Conservation (phyloP, 768 basidiomycete genomes). For the Boletus pseudo-olivaceus region DNA sequence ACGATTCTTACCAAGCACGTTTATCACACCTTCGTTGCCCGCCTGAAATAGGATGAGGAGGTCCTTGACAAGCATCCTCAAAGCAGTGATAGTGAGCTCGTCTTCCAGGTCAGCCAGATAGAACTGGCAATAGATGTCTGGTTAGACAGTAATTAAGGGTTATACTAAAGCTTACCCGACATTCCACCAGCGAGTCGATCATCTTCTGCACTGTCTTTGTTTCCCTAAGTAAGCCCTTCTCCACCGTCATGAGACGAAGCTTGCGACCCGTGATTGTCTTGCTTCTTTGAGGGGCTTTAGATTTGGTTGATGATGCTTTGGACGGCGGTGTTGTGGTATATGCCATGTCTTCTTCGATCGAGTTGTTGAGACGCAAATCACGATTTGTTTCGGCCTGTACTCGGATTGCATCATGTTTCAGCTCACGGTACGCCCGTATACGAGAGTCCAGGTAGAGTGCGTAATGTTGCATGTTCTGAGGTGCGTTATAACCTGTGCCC, state of each 20-base stretch:
- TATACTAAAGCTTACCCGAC: conserved; percentile 57
- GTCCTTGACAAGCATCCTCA: conserved; percentile 95
- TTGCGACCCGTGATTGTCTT: conserved; percentile 83
- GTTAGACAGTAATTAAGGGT: background rate
- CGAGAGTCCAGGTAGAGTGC: conserved; percentile 85
- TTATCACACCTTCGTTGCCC: conserved; percentile 91
- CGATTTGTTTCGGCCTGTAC: conserved; percentile 94
- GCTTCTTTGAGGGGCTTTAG: conserved; percentile 49
- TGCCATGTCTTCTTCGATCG: conserved; percentile 57
- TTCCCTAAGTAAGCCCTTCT: conserved; percentile 92
- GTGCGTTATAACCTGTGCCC: conserved; percentile 71
- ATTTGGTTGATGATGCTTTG: conserved; percentile 31
- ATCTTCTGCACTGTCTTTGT: conserved; percentile 87
- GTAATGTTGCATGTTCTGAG: conserved; percentile 84
- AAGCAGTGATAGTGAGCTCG: conserved; percentile 81
- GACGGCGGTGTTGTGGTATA: conserved; percentile 26
- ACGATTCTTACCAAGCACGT: conserved; percentile 59
- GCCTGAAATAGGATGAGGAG: conserved; percentile 93
- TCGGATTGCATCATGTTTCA: conserved; percentile 91
- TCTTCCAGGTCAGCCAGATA: conserved; percentile 93
- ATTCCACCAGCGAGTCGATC: conserved; percentile 85
- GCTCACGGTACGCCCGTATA: conserved; percentile 81
- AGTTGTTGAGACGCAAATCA: conserved; percentile 63
- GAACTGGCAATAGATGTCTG: conserved; percentile 50
- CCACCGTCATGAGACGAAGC: conserved; percentile 86